Evolutionary conservation across 345 rosid genomes (phyloP), one percentile per base, ranked within the genome.

Genomic region (Melaleuca alternifolia): DNA sequence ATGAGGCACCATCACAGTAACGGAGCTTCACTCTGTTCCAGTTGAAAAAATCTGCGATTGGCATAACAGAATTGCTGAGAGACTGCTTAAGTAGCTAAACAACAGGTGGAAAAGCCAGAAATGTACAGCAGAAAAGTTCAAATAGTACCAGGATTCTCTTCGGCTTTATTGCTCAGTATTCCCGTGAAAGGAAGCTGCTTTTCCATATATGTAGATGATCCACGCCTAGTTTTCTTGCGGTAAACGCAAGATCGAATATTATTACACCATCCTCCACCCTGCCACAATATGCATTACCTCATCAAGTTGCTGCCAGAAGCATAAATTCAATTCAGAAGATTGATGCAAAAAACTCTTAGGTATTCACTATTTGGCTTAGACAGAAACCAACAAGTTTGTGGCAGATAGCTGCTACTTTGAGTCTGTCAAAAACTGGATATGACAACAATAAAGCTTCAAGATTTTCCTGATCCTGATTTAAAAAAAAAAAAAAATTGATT

Each of bases 251-350:
- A 91, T 89, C 95, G 93, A 51, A 95, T 86, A 83, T 85, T 93
- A 84, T 96, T 93, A 91, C 99, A 96, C 99, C 99, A 97, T 90
- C 99, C 99, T 90, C 99, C 99, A 56, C 99, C 99, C 99, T 97
- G 87, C 46, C 88, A 90, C 87, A 87, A 81, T 85, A 88, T 76
- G n/a, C 82, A 46, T 15, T 10, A 62, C 54, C 20, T 83, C 56
- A 46, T 71, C 79, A 71, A 71, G 48, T 71, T 33, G 24, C 26
- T 41, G 4, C 41, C 41, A 4, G 4, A 41, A 41, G 41, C 41
- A 41, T 41, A 2, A 41, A 41, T 41, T 41, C 41, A 41, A 41
- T 41, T 41, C 2, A 41, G 41, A 41, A 2, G 41, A 41, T 41
- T 41, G 41, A 41, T 41, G 41, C 41, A 41, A 41, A 41, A 41